Evolutionary conservation across 495 filamentous ascomycete species (phyloP).

Genomic region (Poronia punctata): DNA sequence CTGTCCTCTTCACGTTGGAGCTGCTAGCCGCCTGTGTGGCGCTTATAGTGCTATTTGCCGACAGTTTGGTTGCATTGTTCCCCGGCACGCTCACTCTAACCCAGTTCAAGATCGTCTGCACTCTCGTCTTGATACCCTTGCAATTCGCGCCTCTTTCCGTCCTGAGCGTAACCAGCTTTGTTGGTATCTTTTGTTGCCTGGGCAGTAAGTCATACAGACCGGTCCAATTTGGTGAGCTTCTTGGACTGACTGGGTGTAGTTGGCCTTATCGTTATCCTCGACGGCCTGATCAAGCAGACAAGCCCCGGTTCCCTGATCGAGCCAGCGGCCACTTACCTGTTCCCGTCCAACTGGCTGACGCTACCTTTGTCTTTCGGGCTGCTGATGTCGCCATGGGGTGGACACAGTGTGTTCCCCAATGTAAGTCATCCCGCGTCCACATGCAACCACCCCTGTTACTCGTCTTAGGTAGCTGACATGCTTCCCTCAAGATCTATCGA

Average conservation of each 20-base stretch:
- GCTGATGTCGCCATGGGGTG: slow-evolving; percentile 95
- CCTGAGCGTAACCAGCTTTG: slow-evolving; percentile 81
- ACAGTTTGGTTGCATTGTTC: slow-evolving; percentile 74
- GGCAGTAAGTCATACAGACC: slow-evolving; percentile 54
- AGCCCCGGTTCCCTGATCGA: slow-evolving; percentile 76
- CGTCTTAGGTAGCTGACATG: neutral
- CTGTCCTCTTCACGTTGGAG: slow-evolving; percentile 81
- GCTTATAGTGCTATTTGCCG: slow-evolving; percentile 86
- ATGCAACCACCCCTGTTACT: neutral
- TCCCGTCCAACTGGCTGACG: slow-evolving; percentile 81
- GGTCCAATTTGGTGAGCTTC: slow-evolving; percentile 5
- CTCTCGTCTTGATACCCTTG: slow-evolving; percentile 71
- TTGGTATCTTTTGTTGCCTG: slow-evolving; percentile 83
- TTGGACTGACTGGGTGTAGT: slow-evolving; percentile 43
- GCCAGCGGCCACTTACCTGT: slow-evolving; percentile 71
- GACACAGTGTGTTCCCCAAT: slow-evolving; percentile 91
- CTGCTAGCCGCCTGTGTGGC: slow-evolving; percentile 85
- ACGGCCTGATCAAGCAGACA: slow-evolving; percentile 76
- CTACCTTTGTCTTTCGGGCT: slow-evolving; percentile 91
- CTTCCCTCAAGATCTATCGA: slow-evolving; percentile 62
- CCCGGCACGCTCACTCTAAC: slow-evolving; percentile 58
- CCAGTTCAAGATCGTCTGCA: slow-evolving; percentile 84
- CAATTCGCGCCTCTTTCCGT: slow-evolving; percentile 79
- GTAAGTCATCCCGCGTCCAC: slow-evolving; percentile 28
- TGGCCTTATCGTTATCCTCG: slow-evolving; percentile 69